A percentile compares a stretch with the other conserved stretches of the same genome.
Evolutionary conservation across 140 eudicot genomes (phyloP).

Genomic region (Ambrosia hybrid): DNA sequence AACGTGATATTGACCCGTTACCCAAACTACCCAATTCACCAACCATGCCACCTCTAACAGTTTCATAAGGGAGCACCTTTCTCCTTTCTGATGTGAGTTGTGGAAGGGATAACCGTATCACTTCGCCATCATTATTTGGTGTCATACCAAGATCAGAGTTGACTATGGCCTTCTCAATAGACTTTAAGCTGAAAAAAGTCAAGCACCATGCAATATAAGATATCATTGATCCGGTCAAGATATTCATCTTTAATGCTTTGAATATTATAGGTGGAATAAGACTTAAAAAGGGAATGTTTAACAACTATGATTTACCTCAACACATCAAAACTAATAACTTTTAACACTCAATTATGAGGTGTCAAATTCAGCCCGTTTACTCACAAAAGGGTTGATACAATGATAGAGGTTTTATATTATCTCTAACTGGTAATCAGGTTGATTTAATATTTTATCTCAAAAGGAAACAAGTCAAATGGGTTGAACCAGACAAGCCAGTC

Average conservation of each 20-base stretch:
- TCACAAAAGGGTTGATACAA: not conserved
- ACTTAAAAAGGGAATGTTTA: too few relatives aligned
- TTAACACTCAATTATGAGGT: too few relatives aligned
- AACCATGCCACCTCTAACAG: not conserved
- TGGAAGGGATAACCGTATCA: conserved; percentile 81
- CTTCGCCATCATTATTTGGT: conserved; percentile 87
- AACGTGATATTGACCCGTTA: conserved; percentile 9
- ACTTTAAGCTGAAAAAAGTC: conserved; percentile 67
- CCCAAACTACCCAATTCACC: not conserved
- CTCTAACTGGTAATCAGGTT: not conserved
- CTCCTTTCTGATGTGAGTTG: conserved; percentile 91
- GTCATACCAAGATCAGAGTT: conserved; percentile 75
- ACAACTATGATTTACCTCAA: too few relatives aligned
- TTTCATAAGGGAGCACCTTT: conserved; percentile 52
- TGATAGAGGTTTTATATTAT: not conserved
- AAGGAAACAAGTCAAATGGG: conserved; percentile 1
- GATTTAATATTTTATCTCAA: not conserved
- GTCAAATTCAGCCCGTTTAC: not conserved
- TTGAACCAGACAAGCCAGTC: not conserved
- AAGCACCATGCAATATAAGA: not conserved
- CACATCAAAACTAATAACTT: too few relatives aligned
- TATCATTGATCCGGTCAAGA: not conserved
- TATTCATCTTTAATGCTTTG: not conserved
- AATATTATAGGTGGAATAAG: too few relatives aligned
- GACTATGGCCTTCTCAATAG: conserved; percentile 94